Evolutionary conservation across 306 rosid species (phyloP).

Genomic region (Pachyrhizus erosus): DNA sequence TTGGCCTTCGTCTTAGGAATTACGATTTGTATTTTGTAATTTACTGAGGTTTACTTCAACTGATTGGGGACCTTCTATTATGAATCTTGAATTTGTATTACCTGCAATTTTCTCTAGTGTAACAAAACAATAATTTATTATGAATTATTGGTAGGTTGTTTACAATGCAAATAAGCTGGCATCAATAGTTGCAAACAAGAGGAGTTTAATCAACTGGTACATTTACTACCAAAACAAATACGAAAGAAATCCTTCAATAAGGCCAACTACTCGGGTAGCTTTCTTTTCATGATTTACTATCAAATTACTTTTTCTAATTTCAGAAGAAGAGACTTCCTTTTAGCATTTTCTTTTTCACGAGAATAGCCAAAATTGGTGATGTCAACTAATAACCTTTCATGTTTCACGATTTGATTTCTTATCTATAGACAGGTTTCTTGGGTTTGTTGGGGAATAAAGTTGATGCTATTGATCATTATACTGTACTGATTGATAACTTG

Average conservation of each 20-base stretch:
- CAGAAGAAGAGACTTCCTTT: conserved; percentile 16
- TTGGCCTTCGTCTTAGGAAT: conserved; percentile 15
- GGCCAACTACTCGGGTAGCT: conserved; percentile 84
- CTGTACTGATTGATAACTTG: conserved; percentile 52
- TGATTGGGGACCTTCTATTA: conserved; percentile 9
- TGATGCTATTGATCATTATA: conserved; percentile 77
- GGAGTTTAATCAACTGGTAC: conserved; percentile 64
- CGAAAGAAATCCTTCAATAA: conserved; percentile 64
- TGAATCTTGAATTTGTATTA: conserved; percentile 13
- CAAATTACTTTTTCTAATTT: conserved; percentile 2
- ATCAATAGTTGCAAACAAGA: conserved; percentile 66
- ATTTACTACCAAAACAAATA: conserved; percentile 78
- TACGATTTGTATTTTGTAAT: conserved; percentile 5
- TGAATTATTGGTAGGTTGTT: conserved; percentile 63
- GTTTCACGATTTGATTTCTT: conserved; percentile 52
- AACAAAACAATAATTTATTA: conserved; percentile 17
- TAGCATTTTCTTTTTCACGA: conserved; percentile 32
- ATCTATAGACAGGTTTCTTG: conserved; percentile 78
- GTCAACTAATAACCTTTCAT: conserved; percentile 33
- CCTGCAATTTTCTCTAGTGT: conserved; percentile 15
- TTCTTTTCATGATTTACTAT: conserved; percentile 40
- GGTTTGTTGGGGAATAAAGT: conserved; percentile 71
- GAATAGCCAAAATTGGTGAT: conserved; percentile 18
- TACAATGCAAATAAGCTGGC: conserved; percentile 83
- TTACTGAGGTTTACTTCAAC: not conserved